A percentile compares a stretch with the other conserved stretches of the same genome.
These are phyloP conservation scores for Brassica napus DNA, from an alignment of 345 rosid species.

Conservation along the genomic window Da-Ae NC_063447.1:53011001-53011500, in stretches of 20 bases:
- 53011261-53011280: constrained; percentile 44
- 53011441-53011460: constrained; percentile 23
- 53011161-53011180: constrained; percentile 36
- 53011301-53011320: constrained; percentile 54
- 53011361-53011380: constrained; percentile 36
- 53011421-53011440: neutral
- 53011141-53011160: constrained; percentile 26
- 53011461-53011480: constrained; percentile 28
- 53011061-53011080: neutral
- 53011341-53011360: constrained; percentile 32
- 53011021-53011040: constrained; percentile 4
- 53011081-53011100: neutral
- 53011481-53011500: constrained; percentile 35
- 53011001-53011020: constrained; percentile 42
- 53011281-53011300: constrained; percentile 47
- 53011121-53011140: constrained; percentile 29
- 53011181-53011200: constrained; percentile 37
- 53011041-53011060: neutral
- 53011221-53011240: constrained; percentile 12
- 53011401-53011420: neutral
- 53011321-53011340: constrained; percentile 45
- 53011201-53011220: constrained; percentile 30
- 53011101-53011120: neutral
- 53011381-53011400: constrained; percentile 23
- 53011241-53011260: neutral